A percentile compares a stretch with the other conserved stretches of the same genome.
These are phyloP conservation scores for Aristolochia contorta DNA, from an alignment of 164 flowering plant genomes.

Conservation along the genomic window DNA sequence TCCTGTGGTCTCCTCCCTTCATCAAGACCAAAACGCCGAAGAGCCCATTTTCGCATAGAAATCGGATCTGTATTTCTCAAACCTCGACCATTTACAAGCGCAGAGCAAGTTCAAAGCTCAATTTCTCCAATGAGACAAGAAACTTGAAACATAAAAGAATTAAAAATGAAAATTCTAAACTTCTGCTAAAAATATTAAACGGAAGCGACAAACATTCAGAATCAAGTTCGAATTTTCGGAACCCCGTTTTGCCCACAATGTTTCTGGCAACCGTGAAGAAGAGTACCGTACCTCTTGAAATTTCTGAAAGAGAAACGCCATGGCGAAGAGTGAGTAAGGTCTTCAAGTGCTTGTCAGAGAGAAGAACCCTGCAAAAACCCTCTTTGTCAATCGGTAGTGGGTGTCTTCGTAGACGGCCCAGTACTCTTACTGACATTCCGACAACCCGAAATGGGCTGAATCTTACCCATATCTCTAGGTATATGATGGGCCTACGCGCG, in stretches of 20 bases:
- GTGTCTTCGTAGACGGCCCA: no score
- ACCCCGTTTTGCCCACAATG: no score
- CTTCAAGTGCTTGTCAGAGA: not conserved
- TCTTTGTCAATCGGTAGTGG: no score
- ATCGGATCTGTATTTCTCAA: no score
- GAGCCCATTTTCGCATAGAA: no score
- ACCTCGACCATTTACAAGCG: no score
- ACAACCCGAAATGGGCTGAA: no score
- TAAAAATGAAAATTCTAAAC: not conserved
- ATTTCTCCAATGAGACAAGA: not conserved
- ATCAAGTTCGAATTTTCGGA: not conserved
- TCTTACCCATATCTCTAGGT: no score
- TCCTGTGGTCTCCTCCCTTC: no score
- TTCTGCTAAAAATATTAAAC: not conserved
- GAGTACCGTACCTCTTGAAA: slow-evolving; percentile 16
- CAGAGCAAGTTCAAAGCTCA: not conserved
- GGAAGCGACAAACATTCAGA: not conserved
- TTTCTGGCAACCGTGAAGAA: not conserved
- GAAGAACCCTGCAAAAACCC: not conserved
- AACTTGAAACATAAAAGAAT: not conserved
- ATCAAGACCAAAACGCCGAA: no score
- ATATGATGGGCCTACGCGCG: no score
- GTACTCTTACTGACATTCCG: no score
- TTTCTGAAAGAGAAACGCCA: slow-evolving; percentile 23
- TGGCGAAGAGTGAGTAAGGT: not conserved